Evolutionary conservation across 805 yeast genomes (phyloP).

Genomic region (Wickerhamiella bombiphila): DNA sequence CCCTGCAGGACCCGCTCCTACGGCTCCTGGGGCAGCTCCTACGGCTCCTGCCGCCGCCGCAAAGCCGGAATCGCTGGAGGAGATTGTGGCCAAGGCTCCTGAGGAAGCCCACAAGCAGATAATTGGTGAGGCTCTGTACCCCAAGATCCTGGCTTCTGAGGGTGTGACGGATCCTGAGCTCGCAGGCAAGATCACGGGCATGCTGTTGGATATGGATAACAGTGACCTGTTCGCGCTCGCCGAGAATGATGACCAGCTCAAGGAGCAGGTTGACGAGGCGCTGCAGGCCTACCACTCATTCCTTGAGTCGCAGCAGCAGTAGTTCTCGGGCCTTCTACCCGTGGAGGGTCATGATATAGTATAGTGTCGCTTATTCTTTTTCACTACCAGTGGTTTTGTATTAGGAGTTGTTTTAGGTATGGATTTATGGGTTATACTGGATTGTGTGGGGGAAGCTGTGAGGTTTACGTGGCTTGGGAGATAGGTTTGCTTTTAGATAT

Average conservation of each 20-base stretch:
- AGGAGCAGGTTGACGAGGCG: slow-evolving; percentile 88
- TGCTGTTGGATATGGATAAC: slow-evolving; percentile 92
- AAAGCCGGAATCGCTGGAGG: slow-evolving; percentile 35
- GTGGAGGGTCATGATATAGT: too few relatives aligned
- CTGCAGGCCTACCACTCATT: slow-evolving; percentile 84
- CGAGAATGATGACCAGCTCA: slow-evolving; percentile 80
- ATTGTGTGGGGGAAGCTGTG: too few relatives aligned
- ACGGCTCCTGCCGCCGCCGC: slow-evolving; percentile 19
- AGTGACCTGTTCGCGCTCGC: slow-evolving; percentile 76
- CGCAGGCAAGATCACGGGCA: slow-evolving; percentile 97
- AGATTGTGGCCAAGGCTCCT: slow-evolving; percentile 44
- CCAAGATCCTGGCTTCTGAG: slow-evolving; percentile 74
- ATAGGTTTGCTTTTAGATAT: too few relatives aligned
- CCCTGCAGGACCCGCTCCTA: slow-evolving; percentile 30
- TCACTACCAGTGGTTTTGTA: too few relatives aligned
- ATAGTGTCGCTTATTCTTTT: too few relatives aligned
- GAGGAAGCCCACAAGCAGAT: slow-evolving; percentile 93
- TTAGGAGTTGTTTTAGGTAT: too few relatives aligned
- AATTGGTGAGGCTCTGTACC: slow-evolving; percentile 94
- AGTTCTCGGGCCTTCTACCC: too few relatives aligned
- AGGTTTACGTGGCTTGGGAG: too few relatives aligned
- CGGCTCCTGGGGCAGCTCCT: slow-evolving; percentile 19
- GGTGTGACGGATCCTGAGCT: slow-evolving; percentile 84
- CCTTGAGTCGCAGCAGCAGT: slow-evolving; percentile 38
- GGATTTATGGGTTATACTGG: too few relatives aligned